Evolutionary conservation across 495 filamentous ascomycete species (phyloP), one percentile per base, ranked within the genome.

Genomic region (Aspergillus mulundensis): DNA sequence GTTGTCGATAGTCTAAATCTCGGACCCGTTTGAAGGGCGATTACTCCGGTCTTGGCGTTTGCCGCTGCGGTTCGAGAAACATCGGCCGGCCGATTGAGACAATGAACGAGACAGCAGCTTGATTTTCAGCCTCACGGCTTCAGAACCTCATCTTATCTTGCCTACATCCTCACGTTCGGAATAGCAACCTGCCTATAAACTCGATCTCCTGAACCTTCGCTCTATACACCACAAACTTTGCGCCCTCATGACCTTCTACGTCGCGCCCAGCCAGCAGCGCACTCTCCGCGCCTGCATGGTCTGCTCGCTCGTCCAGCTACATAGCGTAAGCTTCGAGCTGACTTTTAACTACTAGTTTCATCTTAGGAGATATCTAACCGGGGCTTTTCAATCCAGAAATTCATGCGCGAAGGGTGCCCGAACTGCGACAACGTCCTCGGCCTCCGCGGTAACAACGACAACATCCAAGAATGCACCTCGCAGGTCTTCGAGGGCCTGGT

Each of bases 251-350:
- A 70, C 75, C 52, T 78, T 71, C 59, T 87, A 81, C 67, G 85
- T 87, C 56, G 72, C 87, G 15, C 80, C 86, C 11, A 75, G 74
- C 63, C 87, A 90, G 67, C 71, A 77, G 74, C 89, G 91, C 71
- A 84, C 88, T 61, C 82, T 96, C 42, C 91, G 94, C 63, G 94
- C 94, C 55, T 98, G 94, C 79, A 97, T 98, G 94, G 90, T 97
- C 57, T 98, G 94, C 81, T 89, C 89, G 7, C 86, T 96, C 63
- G 88, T 98, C 53, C 90, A 92, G 76, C 81, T 84, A 15, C 82
- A 86, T 57, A 80, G 77, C 51, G 88, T 91, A 77, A 63, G 82
- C 71, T 5, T 16, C 43, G 21, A 12, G 21, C 20, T 2, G 12
- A 20, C 5, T 36, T 6, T 25, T 14, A 23, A 7, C 21, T 23